These are phyloP conservation scores for Metschnikowia dekortorum DNA, from an alignment of 805 yeast species.

Conservation along the genomic window DNA sequence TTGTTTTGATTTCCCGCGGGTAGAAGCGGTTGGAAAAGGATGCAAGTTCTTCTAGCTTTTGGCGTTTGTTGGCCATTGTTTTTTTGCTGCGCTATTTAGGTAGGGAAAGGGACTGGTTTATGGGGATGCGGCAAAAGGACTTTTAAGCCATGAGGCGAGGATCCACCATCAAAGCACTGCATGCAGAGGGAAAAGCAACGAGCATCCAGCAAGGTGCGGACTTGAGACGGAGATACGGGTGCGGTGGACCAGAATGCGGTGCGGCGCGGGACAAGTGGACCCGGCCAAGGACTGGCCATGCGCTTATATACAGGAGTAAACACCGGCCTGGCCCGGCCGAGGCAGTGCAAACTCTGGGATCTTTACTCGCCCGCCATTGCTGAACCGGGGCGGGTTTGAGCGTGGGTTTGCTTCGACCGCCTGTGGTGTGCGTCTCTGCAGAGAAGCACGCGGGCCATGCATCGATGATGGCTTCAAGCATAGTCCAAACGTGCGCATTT, in stretches of 20 bases:
- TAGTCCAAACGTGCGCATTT: not conserved
- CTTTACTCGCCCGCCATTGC: too few species aligned
- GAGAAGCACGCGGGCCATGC: not conserved
- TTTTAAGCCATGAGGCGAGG: not conserved
- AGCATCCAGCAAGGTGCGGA: slow-evolving; percentile 1
- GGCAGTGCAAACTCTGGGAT: too few species aligned
- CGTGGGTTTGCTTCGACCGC: not conserved
- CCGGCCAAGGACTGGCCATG: too few species aligned
- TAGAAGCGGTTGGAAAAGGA: slow-evolving; percentile 12
- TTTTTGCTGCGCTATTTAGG: not conserved
- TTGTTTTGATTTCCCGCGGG: slow-evolving; percentile 12
- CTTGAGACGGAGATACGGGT: not conserved
- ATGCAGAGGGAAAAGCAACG: not conserved
- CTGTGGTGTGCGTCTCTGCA: not conserved
- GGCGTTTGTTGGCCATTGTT: slow-evolving; percentile 13
- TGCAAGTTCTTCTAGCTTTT: slow-evolving; percentile 14
- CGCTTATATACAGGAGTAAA: too few species aligned
- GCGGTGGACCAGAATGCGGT: not conserved
- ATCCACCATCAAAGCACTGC: slow-evolving; percentile 1
- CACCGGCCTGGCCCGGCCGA: too few species aligned
- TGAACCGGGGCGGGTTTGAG: too few species aligned
- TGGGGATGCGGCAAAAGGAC: not conserved
- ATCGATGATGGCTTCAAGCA: not conserved
- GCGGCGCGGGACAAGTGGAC: too few species aligned
- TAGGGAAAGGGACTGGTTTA: not conserved